Evolutionary conservation across 2,329 filamentous ascomycete species (phyloP).

Genomic region (Neoscytalidium dimidiatum): DNA sequence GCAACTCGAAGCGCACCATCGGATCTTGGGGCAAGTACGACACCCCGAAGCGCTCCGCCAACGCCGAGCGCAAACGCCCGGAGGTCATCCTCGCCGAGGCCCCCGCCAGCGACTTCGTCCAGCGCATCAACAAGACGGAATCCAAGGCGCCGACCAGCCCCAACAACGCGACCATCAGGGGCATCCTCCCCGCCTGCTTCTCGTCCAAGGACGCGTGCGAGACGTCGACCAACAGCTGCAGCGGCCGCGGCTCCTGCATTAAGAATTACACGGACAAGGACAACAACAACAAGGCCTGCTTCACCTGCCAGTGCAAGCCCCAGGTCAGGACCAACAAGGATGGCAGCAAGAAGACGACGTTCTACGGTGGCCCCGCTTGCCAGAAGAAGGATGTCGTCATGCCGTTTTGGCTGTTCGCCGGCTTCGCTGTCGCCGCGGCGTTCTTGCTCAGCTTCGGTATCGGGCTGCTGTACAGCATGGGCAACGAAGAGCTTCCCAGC

Average conservation of each 20-base stretch:
- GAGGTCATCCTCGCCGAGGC: slow-evolving; percentile 16
- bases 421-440: slow-evolving; percentile 71
- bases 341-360: slow-evolving; percentile 61
- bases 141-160: slow-evolving; percentile 28
- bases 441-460: slow-evolving; percentile 70
- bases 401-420: slow-evolving; percentile 83
- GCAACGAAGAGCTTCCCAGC: slow-evolving; percentile 83
- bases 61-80: background rate
- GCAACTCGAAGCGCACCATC: slow-evolving; percentile 33
- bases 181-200: slow-evolving; percentile 74
- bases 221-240: slow-evolving; percentile 74
- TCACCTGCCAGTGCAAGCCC: slow-evolving; percentile 71
- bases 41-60: slow-evolving; percentile 16
- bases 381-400: slow-evolving; percentile 89
- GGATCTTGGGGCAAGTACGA: slow-evolving; percentile 39
- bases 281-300: slow-evolving; percentile 61
- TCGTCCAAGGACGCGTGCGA: slow-evolving; percentile 67
- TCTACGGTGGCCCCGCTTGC: slow-evolving; percentile 85
- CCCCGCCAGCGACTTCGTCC: slow-evolving; percentile 1
- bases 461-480: slow-evolving; percentile 78
- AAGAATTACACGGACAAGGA: slow-evolving; percentile 61
- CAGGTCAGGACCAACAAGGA: slow-evolving; percentile 55
- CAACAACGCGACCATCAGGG: slow-evolving; percentile 32
- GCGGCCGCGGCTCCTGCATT: slow-evolving; percentile 75
- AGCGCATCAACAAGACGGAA: slow-evolving; percentile 29